Evolutionary conservation across 2,329 filamentous ascomycete genomes (phyloP).

Genomic region (Penicillium sp.): DNA sequence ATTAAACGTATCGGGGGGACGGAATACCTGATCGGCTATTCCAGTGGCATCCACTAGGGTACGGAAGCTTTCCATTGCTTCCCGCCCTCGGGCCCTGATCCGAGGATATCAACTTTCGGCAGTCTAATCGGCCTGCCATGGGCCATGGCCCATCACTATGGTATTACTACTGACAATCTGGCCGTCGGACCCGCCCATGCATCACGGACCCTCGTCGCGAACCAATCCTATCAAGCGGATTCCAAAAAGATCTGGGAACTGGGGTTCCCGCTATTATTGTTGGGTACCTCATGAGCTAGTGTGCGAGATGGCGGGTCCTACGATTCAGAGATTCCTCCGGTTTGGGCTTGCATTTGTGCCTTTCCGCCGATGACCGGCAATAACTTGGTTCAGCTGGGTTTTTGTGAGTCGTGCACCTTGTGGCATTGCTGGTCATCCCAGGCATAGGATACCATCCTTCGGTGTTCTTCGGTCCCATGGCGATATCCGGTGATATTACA

Average conservation of each 20-base stretch:
- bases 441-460: not conserved
- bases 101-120: conserved; percentile 9
- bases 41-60: too few species aligned
- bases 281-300: not conserved
- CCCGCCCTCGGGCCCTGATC: conserved; percentile 13
- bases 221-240: conserved; percentile 11
- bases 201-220: not conserved
- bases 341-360: not conserved
- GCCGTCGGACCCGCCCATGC: not conserved
- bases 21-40: conserved; percentile 19
- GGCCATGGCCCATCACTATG: too few species aligned
- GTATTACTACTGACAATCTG: not conserved
- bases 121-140: conserved; percentile 7
- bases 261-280: conserved; percentile 10
- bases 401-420: too few species aligned
- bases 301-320: not conserved
- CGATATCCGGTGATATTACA: too few species aligned
- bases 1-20: conserved; percentile 5
- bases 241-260: not conserved
- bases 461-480: too few species aligned
- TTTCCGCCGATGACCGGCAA: conserved; percentile 25
- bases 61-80: conserved; percentile 19
- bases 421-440: not conserved
- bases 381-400: conserved; percentile 4
- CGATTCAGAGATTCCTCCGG: conserved; percentile 15